Evolutionary conservation across 2,329 filamentous ascomycete genomes (phyloP), one percentile per base, ranked within the genome.

Genomic region (Calonectria honghensis): DNA sequence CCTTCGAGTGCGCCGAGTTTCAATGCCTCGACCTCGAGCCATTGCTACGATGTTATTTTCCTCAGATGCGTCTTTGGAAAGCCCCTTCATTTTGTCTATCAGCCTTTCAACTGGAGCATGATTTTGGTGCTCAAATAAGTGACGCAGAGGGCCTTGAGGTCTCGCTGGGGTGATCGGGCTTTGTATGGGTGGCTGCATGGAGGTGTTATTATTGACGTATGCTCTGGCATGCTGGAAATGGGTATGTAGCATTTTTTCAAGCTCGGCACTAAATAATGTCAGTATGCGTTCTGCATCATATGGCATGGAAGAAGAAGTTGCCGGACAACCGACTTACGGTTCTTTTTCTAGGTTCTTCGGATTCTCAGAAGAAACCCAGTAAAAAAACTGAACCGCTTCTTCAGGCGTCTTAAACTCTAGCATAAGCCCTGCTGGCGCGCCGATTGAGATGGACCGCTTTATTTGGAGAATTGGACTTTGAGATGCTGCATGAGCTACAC

Each of bases 1-100:
- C 20, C 72, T 80, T 64, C 78, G 81, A 27, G 79, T 83, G 35
- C 79, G 80, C 27, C 83, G 79, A 7, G 78, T 79, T 48, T 79
- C 77, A 29, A 68, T 70, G 13, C 76, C 72, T 64, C 69, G 63
- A 48, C 57, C 74, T 37, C 76, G 77, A 75, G 59, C 61, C 18
- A 68, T 67, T 37, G 64, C 16, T 3, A 54, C 57, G 18, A 37
- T 14, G 59, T 70, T 48, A 13, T 66, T 50, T 73, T 66, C 57
- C 57, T 54, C 71, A 31, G 13, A 48, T 29, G 7, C 65, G 35
- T 35, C 65, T 68, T 14, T 29, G 61, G 48, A 24, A 18, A 16
- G 61, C 31, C 27, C 41, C 75, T 39, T 63, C 79, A 84, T 79
- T 32, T 48, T 79, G 50, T 84, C 81, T 48, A 79, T 83, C 41